Evolutionary conservation across 2,329 filamentous ascomycete species (phyloP), one percentile per base, ranked within the genome.

Genomic region (Pseudopyricularia javanii): DNA sequence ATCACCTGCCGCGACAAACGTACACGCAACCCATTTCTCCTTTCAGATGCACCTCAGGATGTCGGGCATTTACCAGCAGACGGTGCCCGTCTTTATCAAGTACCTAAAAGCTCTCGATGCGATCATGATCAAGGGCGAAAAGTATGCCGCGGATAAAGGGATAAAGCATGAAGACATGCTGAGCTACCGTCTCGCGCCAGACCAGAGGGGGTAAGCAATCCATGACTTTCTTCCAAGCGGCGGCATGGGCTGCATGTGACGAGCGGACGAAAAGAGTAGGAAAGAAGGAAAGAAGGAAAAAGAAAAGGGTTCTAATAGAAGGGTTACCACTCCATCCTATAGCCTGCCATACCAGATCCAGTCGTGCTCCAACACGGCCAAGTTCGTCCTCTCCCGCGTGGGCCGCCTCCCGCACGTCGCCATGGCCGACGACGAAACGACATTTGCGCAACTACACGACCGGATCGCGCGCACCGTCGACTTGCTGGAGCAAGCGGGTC

Each of bases 331-430:
- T 20, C 7, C 35, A 8, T 17, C 2, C n/a, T 40, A 4, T 11
- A 43, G 37, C 17, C 61, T 71, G n/a, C 55, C 50, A 35, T 66
- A 66, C 59, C 68, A 71, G 53, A 58, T 70, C 15, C 61, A 64
- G 51, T 57, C 59, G 28, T 61, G 59, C 12, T 63, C 62, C 52
- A 62, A 63, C 56, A 61, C 59, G 1, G 58, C 59, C 56, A 63
- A 62, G 57, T 60, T 60, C 51, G 53, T 57, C 37, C 40, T 69
- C 33, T 56, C 58, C 55, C 59, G 60, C 37, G 49, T 68, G 26
- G 59, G 59, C 2, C 61, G 61, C 45, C 45, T 51, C 26, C 52
- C 59, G 3, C 26, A 58, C 17, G 59, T 58, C 32, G 56, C 50
- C 12, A 63, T 57, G 57, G 56, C 57, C 28, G 62, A 64, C 55